Conservation (phyloP, 257 asterid genomes). For the Fraxinus cuspidata region DNA sequence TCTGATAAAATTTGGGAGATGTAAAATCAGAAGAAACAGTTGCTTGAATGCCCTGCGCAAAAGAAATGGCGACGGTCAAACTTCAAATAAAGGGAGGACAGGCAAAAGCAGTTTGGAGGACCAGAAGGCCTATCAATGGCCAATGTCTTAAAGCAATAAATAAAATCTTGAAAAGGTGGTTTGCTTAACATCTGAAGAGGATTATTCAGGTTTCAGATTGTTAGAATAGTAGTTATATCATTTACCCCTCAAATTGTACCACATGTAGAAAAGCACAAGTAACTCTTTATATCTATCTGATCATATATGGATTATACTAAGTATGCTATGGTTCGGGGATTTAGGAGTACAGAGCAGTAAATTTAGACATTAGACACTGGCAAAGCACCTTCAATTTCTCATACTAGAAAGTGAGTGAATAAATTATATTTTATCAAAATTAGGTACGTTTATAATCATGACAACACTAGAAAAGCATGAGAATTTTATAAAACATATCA, state of each 20-base stretch:
- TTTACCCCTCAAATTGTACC: background rate
- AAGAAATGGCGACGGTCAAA: constrained; percentile 20
- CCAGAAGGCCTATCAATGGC: background rate
- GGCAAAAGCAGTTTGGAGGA: background rate
- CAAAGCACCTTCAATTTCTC: background rate
- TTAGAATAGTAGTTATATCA: background rate
- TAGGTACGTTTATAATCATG: background rate
- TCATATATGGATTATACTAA: too few relatives aligned
- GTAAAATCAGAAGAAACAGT: constrained; percentile 35
- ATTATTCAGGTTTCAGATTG: background rate
- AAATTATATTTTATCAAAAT: background rate
- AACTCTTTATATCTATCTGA: background rate
- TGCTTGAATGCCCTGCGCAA: constrained; percentile 41
- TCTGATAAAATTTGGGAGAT: constrained; percentile 35
- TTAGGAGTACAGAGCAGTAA: background rate
- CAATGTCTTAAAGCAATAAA: constrained; percentile 9
- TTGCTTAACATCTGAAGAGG: background rate
- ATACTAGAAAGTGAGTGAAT: background rate
- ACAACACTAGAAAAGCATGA: background rate
- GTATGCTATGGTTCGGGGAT: too few relatives aligned
- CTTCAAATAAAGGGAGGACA: background rate
- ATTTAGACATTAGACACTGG: constrained; percentile 6
- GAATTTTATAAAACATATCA: background rate
- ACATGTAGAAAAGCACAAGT: background rate
- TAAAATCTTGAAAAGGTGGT: background rate